phyloP scores from a whole-genome alignment of 768 basidiomycete genomes.

The Trametes villosa region DNA sequence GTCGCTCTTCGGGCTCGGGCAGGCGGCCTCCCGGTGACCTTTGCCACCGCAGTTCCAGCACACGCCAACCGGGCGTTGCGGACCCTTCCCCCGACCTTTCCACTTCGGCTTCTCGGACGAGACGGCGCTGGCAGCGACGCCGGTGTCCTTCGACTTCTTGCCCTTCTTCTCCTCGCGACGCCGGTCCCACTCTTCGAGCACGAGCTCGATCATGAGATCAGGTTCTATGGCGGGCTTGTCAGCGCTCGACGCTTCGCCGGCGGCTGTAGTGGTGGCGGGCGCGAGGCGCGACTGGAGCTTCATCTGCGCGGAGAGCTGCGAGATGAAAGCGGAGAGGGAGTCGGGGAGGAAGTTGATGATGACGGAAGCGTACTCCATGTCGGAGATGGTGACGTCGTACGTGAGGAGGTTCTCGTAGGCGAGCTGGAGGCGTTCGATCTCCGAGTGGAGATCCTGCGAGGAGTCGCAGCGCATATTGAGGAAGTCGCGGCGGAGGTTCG shows the following conservation, averaged over 20 bases:
- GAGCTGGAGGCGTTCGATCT: constrained; percentile 9
- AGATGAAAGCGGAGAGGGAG: constrained; percentile 2
- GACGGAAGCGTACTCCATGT: constrained; percentile 12
- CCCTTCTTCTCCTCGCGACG: background rate
- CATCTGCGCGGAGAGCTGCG: constrained; percentile 7
- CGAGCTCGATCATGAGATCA: constrained; percentile 4
- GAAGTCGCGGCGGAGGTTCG: constrained; percentile 29
- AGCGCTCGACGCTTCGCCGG: background rate
- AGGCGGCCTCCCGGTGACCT: constrained; percentile 9
- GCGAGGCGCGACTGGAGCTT: background rate
- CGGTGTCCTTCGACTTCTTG: constrained; percentile 2
- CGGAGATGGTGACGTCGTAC: background rate
- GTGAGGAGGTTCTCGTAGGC: constrained; percentile 20
- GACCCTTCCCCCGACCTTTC: constrained; percentile 9
- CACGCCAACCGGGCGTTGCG: constrained; percentile 8
- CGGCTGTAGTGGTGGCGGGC: background rate
- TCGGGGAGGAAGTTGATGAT: constrained; percentile 12
- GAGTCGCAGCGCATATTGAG: constrained; percentile 20
- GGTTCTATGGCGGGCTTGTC: background rate
- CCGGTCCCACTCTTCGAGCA: constrained; percentile 11
- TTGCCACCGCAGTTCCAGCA: constrained; percentile 17
- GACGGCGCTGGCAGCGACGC: constrained; percentile 5
- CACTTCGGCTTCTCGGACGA: constrained; percentile 14
- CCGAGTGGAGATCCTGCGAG: no score
- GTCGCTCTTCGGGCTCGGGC: background rate